Percentiles rank a stretch among this genome's conserved stretches.
Conservation (phyloP, 495 filamentous ascomycete genomes). For the Penicillium cataractarum region DNA sequence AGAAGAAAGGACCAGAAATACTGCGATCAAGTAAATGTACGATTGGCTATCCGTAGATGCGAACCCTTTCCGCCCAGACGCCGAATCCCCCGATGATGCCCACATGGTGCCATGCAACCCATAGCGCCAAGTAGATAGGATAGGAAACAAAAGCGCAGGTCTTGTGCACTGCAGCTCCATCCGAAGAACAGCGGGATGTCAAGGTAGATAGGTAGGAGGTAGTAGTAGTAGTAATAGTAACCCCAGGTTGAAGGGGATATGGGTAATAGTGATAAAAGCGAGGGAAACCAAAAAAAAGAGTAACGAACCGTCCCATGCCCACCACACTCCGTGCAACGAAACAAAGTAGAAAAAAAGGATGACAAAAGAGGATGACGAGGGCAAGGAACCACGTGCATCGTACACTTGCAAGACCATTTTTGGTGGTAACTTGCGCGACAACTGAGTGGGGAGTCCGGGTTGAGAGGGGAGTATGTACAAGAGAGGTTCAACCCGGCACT, state of each 20-base stretch:
- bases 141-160: conserved; percentile 20
- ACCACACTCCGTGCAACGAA: conserved; percentile 42
- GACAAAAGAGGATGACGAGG: conserved; percentile 26
- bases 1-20: conserved; percentile 1
- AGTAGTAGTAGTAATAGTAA: background rate
- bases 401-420: conserved; percentile 34
- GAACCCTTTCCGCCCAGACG: conserved; percentile 24
- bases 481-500: conserved; percentile 11
- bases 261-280: background rate
- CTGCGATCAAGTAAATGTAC: conserved; percentile 23
- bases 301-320: conserved; percentile 39
- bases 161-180: background rate
- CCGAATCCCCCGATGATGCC: conserved; percentile 21
- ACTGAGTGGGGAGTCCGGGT: conserved; percentile 18
- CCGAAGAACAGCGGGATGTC: conserved; percentile 1
- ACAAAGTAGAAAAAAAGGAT: conserved; percentile 21
- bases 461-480: conserved; percentile 23
- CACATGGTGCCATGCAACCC: conserved; percentile 6
- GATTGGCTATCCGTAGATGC: conserved; percentile 30
- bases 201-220: background rate
- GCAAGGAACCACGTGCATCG: conserved; percentile 39
- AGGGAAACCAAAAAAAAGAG: conserved; percentile 22
- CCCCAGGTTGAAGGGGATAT: background rate
- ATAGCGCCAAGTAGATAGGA: conserved; percentile 17
- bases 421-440: conserved; percentile 18